Base-by-base conservation (phyloP, 768 basidiomycete genomes). In the Russula brevipes region DNA sequence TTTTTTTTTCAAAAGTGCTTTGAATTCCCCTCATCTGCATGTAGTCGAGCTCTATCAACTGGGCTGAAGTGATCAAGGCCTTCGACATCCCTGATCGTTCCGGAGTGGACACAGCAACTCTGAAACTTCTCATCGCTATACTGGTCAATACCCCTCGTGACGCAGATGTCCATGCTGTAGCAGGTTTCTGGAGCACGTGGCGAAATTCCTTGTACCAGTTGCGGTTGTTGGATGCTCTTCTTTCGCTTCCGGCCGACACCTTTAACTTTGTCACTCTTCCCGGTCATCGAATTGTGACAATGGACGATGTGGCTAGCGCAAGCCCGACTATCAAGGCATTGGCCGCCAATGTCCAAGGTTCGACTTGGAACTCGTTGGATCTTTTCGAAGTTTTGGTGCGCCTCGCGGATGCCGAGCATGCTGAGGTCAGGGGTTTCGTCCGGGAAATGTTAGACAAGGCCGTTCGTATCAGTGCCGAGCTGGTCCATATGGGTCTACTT, bases 361-460 rank as follows among this genome's bases (percentile, higher is more conserved):
- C 91, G 67, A 89, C 92, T 0, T 98, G 95, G 95, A 98, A 98
- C 72, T 94, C 91, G 5, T 77, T 94, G 9, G 93, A 97, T 68
- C 77, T 98, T 46, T 91, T 95, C 68, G 86, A 93, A 73, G 86
- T 94, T 35, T 78, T 98, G 3, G 87, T 96, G n/a, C 82, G 84
- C 60, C 79, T 88, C 57, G 87, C 89, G 2, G 86, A 87, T 63
- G 84, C 86, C 3, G 88, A 92, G 33, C 83, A 80, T 24, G 66
- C 73, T 16, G 91, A 94, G 56, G 85, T 94, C 33, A 82, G 85
- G 31, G 81, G 77, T 61, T 87, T 85, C 67, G 93, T 95, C 33
- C 81, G 88, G 50, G 94, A 97, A 68, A 89, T 97, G 86, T 74
- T 98, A 58, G 95, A 98, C 72, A 91, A 94, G 70, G 96, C 92